Conservation (phyloP, 2,329 filamentous ascomycete genomes). For the Pseudogymnoascus sp. region DNA sequence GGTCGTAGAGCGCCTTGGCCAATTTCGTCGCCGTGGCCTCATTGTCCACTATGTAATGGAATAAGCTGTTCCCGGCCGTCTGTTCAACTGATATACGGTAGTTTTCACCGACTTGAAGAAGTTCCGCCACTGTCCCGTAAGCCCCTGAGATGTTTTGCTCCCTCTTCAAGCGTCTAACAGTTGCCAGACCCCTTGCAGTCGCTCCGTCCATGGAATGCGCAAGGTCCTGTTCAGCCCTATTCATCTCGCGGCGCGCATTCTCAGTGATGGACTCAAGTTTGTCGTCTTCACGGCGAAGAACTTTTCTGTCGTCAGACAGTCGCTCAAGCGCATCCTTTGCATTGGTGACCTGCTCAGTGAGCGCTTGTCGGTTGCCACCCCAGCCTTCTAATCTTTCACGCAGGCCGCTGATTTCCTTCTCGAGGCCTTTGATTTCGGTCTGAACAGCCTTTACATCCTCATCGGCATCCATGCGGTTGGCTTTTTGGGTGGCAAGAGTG, state of each 20-base stretch:
- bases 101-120: conserved; percentile 76
- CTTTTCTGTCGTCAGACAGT: conserved; percentile 77
- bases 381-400: conserved; percentile 70
- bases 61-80: conserved; percentile 83
- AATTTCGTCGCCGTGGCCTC: conserved; percentile 78
- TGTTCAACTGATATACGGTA: conserved; percentile 89
- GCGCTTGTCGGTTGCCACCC: conserved; percentile 60
- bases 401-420: conserved; percentile 62
- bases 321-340: conserved; percentile 72
- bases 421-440: conserved; percentile 59
- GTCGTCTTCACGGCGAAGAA: conserved; percentile 81
- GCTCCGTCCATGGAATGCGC: conserved; percentile 83
- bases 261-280: conserved; percentile 70
- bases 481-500: conserved; percentile 70
- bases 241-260: conserved; percentile 67
- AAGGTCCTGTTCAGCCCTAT: conserved; percentile 67
- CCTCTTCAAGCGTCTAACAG: conserved; percentile 72
- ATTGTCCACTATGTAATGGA: conserved; percentile 93
- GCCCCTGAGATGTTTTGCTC: conserved; percentile 75
- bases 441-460: conserved; percentile 73
- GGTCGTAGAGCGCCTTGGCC: conserved; percentile 68
- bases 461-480: conserved; percentile 72
- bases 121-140: conserved; percentile 85
- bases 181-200: conserved; percentile 78
- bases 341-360: conserved; percentile 64